Evolutionary conservation across 1,284 basidiomycete genomes (phyloP).

Genomic region (Inonotus hispidus): DNA sequence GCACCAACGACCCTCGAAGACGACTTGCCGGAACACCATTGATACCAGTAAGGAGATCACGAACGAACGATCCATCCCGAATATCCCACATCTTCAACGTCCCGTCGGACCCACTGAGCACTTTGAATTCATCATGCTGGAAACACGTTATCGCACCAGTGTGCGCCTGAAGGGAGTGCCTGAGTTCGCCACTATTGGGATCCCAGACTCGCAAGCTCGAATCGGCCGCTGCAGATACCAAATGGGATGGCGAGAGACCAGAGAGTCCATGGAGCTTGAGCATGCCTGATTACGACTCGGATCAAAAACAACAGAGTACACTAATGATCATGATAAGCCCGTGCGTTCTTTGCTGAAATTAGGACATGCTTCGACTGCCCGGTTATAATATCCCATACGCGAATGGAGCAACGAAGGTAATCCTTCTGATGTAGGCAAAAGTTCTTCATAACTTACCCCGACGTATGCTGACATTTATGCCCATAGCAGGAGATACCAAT

Average conservation of each 20-base stretch:
- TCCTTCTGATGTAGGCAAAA: conserved; percentile 52
- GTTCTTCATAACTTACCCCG: conserved; percentile 7
- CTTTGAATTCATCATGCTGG: conserved; percentile 95
- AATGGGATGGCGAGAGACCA: conserved; percentile 79
- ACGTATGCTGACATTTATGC: conserved; percentile 13
- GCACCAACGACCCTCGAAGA: conserved; percentile 88
- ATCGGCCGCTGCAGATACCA: conserved; percentile 93
- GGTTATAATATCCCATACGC: conserved; percentile 93
- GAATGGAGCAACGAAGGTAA: conserved; percentile 80
- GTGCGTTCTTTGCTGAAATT: not conserved
- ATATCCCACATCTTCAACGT: conserved; percentile 97
- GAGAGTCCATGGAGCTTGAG: conserved; percentile 92
- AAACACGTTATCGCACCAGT: conserved; percentile 95
- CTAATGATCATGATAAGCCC: conserved; percentile 35
- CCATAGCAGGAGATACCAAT: conserved; percentile 55
- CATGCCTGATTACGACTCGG: conserved; percentile 80
- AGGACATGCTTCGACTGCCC: conserved; percentile 80
- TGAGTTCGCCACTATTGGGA: conserved; percentile 72
- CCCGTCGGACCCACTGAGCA: conserved; percentile 91
- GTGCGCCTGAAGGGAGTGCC: conserved; percentile 80
- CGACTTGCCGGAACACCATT: conserved; percentile 94
- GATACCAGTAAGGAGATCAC: conserved; percentile 84
- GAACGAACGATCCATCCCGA: conserved; percentile 73
- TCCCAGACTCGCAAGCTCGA: conserved; percentile 92
- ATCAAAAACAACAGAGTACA: conserved; percentile 89